phyloP scores from a whole-genome alignment of 768 basidiomycete species.

The Paxillus rubicundulus region DNA sequence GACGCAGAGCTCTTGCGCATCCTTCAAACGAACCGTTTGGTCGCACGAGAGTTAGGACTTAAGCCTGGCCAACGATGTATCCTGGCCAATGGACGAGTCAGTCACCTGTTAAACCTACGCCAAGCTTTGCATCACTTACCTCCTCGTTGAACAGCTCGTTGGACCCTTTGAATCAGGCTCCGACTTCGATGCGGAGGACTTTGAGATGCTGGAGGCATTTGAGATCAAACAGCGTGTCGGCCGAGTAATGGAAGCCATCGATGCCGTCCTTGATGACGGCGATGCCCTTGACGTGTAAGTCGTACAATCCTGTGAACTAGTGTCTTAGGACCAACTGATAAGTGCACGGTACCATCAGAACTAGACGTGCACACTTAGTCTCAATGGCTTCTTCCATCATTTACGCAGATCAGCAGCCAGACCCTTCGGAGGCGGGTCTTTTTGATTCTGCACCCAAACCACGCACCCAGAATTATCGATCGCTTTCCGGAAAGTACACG shows the following conservation, averaged over 20 bases:
- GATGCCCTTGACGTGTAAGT: constrained; percentile 43
- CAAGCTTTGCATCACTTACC: constrained; percentile 1
- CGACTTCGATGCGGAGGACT: constrained; percentile 69
- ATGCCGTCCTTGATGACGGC: constrained; percentile 45
- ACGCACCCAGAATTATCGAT: constrained; percentile 57
- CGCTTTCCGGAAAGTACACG: constrained; percentile 64
- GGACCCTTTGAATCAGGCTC: constrained; percentile 58
- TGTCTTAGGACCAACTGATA: not conserved
- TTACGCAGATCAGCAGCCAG: constrained; percentile 65
- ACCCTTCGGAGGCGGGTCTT: constrained; percentile 68
- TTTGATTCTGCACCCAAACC: constrained; percentile 64
- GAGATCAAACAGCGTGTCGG: constrained; percentile 71
- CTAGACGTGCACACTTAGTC: constrained; percentile 55
- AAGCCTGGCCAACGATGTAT: constrained; percentile 60
- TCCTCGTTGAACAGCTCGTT: constrained; percentile 52
- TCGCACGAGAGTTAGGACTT: constrained; percentile 58
- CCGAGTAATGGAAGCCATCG: constrained; percentile 66
- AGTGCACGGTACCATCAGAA: constrained; percentile 35
- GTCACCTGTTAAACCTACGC: constrained; percentile 22
- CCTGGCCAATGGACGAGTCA: constrained; percentile 81
- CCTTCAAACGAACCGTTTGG: constrained; percentile 43
- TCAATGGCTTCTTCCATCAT: constrained; percentile 71
- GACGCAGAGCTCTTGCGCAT: constrained; percentile 31
- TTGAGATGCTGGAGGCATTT: constrained; percentile 65
- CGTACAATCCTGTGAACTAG: not conserved